Evolutionary conservation across 371 early-diverging fungal species (phyloP).

Genomic region (Blastocladiella emersonii): DNA sequence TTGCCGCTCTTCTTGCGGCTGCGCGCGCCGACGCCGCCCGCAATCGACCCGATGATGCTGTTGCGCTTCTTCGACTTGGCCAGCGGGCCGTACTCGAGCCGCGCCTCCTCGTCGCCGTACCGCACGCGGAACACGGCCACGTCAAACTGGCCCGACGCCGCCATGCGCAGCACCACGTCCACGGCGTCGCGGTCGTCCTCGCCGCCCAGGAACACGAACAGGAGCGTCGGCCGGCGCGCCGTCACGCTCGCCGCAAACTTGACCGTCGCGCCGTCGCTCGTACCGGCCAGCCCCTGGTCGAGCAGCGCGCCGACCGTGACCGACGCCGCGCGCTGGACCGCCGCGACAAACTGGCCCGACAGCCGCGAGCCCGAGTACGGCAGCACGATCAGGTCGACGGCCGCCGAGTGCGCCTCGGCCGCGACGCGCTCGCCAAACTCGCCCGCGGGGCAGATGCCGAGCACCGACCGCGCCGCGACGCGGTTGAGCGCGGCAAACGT

Average conservation of each 20-base stretch:
- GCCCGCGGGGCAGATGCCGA: conserved; percentile 18
- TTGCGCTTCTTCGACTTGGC: too few species aligned
- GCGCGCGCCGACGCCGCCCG: too few species aligned
- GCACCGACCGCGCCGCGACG: conserved; percentile 25
- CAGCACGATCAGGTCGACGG: conserved; percentile 24
- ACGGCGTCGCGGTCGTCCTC: conserved; percentile 43
- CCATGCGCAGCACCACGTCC: conserved; percentile 16
- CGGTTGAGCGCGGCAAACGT: conserved; percentile 52
- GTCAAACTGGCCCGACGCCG: conserved; percentile 3
- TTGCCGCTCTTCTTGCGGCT: too few species aligned
- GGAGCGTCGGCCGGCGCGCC: neutral
- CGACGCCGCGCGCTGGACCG: neutral
- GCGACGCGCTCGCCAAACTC: conserved; percentile 36
- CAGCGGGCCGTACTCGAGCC: too few species aligned
- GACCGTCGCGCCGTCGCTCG: neutral
- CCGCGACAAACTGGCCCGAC: conserved; percentile 5
- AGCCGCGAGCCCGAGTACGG: conserved; percentile 17
- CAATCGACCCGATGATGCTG: too few species aligned
- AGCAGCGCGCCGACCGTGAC: neutral
- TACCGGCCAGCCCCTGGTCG: conserved; percentile 7
- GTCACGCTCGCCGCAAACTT: neutral
- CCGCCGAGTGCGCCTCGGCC: conserved; percentile 18
- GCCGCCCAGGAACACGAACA: conserved; percentile 48
- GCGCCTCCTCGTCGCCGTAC: neutral
- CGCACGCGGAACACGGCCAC: neutral